Evolutionary conservation across 371 early-diverging fungal genomes (phyloP), one percentile per base, ranked within the genome.

Genomic region (Paraphysoderma sedebokerense): DNA sequence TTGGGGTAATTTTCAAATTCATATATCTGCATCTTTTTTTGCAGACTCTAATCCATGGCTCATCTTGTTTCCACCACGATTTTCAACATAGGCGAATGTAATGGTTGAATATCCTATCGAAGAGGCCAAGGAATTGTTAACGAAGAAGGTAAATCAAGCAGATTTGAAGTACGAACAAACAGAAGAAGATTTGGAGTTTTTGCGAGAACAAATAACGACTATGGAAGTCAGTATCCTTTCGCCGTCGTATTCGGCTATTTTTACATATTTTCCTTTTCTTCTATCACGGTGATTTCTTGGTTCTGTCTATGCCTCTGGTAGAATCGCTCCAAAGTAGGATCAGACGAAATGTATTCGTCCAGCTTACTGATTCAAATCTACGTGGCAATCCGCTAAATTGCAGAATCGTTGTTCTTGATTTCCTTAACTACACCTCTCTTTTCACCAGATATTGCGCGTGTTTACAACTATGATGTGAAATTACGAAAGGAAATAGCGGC

Each of bases 401-500:
- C n/a, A n/a, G n/a, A n/a, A n/a, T n/a, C n/a, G n/a, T n/a, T n/a
- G n/a, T 39, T 44, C 24, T 41, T 45, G 3, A 38, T 55, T 51
- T 36, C 35, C 46, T 46, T 54, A 32, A 5, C 19, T 20, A 46
- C 38, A 27, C 30, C 46, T 48, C 49, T 38, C 47, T 44, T 31
- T 44, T 46, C 31, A 50, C 38, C 48, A 75, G 72, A 93, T 72
- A 87, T 82, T 32, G 92, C 97, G 29, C 78, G 97, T 19, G 87
- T 93, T 24, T 92, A 90, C 63, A 96, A 96, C 68, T 90, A 87
- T 82, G 95, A 96, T 58, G 95, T 96, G 44, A 91, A 88, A 63
- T 71, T 77, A 53, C 69, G 91, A 8, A 27, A 32, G 46, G 0
- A 28, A 15, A 46, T n/a, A n/a, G n/a, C n/a, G n/a, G n/a, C n/a